phyloP scores from a whole-genome alignment of 257 asterid genomes.

The Cynanchum wilfordii region DNA sequence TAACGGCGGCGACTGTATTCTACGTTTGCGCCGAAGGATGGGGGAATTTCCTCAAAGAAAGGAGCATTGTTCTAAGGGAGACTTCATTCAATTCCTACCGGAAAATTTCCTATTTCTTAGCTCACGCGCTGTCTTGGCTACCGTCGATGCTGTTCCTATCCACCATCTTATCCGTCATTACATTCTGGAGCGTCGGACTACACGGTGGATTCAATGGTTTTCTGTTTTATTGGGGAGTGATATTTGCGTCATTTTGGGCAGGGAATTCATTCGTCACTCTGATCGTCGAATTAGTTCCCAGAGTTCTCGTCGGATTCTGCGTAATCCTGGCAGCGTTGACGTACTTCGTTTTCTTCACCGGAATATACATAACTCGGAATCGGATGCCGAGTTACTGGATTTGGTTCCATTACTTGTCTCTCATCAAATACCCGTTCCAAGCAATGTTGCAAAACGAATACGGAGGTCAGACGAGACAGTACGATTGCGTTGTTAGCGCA shows the following conservation, averaged over 20 bases:
- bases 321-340: constrained; percentile 25
- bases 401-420: constrained; percentile 43
- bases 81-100: constrained; percentile 65
- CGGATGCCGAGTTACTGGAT: constrained; percentile 39
- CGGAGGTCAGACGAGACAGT: constrained; percentile 10
- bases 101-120: constrained; percentile 25
- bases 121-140: constrained; percentile 28
- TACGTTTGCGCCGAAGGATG: constrained; percentile 75
- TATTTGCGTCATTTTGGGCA: constrained; percentile 39
- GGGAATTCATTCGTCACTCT: constrained; percentile 39
- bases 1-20: constrained; percentile 69
- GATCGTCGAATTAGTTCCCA: constrained; percentile 37
- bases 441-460: constrained; percentile 37
- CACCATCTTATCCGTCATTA: constrained; percentile 17
- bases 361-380: constrained; percentile 29
- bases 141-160: constrained; percentile 31
- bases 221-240: constrained; percentile 21
- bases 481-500: constrained; percentile 32
- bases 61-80: constrained; percentile 72
- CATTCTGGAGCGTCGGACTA: constrained; percentile 40
- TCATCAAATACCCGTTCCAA: constrained; percentile 35
- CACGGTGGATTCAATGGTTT: constrained; percentile 30
- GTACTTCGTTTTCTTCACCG: constrained; percentile 31
- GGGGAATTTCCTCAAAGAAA: constrained; percentile 58
- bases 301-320: constrained; percentile 23